Evolutionary conservation across 306 rosid species (phyloP).

Genomic region (Medicago ruthenica): DNA sequence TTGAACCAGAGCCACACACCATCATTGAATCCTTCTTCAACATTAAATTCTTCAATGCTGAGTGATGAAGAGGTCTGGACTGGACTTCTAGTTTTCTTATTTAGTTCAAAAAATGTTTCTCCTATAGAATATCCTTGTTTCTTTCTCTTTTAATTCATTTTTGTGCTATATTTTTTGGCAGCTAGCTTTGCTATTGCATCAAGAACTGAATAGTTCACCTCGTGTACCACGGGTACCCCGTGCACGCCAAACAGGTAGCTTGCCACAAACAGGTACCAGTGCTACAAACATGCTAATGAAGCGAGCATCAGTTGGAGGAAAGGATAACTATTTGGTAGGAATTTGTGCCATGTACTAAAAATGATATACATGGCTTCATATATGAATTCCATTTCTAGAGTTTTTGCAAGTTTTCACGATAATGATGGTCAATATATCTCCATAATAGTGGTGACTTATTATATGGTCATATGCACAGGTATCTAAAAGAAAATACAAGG

Average conservation of each 20-base stretch:
- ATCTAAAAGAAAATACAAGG: slow-evolving; percentile 79
- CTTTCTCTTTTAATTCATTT: slow-evolving; percentile 28
- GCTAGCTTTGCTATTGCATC: slow-evolving; percentile 94
- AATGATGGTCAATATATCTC: slow-evolving; percentile 28
- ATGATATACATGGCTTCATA: slow-evolving; percentile 24
- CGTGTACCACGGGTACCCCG: slow-evolving; percentile 99
- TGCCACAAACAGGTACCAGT: slow-evolving; percentile 83
- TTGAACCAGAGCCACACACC: slow-evolving; percentile 65
- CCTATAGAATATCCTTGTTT: neutral
- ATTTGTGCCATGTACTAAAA: slow-evolving; percentile 17
- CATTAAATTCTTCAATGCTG: slow-evolving; percentile 71
- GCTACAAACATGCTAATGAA: slow-evolving; percentile 76
- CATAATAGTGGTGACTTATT: slow-evolving; percentile 34
- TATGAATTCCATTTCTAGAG: neutral
- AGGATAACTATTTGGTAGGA: slow-evolving; percentile 77
- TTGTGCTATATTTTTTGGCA: slow-evolving; percentile 42
- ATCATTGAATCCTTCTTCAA: slow-evolving; percentile 60
- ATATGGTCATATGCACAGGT: slow-evolving; percentile 53
- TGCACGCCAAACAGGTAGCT: slow-evolving; percentile 75
- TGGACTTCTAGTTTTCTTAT: slow-evolving; percentile 30
- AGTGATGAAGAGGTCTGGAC: slow-evolving; percentile 92
- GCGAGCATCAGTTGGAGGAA: slow-evolving; percentile 76
- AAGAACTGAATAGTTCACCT: slow-evolving; percentile 96
- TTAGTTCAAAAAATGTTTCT: slow-evolving; percentile 20
- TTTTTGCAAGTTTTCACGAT: slow-evolving; percentile 23